phyloP scores from a whole-genome alignment of 1,284 basidiomycete genomes.

The Coriolopsis trogii region DNA sequence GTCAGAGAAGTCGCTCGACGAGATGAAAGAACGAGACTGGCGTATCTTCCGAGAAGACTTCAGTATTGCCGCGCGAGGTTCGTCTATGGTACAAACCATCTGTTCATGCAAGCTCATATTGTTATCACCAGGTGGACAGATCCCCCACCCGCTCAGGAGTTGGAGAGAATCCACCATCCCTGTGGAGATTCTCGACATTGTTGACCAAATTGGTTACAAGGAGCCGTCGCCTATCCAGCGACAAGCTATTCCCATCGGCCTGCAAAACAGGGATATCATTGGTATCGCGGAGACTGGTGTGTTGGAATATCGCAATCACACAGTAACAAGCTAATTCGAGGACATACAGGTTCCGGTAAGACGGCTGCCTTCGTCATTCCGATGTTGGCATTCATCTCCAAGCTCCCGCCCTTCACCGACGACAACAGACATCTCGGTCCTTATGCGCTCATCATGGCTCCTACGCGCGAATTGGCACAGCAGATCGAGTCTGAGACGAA shows the following conservation, averaged over 20 bases:
- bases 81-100: slow-evolving; percentile 22
- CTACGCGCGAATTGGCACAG: slow-evolving; percentile 96
- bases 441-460: slow-evolving; percentile 91
- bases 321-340: slow-evolving; percentile 12
- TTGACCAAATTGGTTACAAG: slow-evolving; percentile 93
- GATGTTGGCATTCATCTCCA: slow-evolving; percentile 93
- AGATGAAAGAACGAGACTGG: slow-evolving; percentile 99
- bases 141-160: slow-evolving; percentile 89
- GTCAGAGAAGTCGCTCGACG: slow-evolving; percentile 90
- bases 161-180: slow-evolving; percentile 94
- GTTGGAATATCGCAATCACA: slow-evolving; percentile 2
- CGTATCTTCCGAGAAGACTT: slow-evolving; percentile 99
- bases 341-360: slow-evolving; percentile 86
- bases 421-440: slow-evolving; percentile 94
- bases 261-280: slow-evolving; percentile 96
- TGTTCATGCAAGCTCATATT: background rate
- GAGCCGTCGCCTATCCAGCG: slow-evolving; percentile 97
- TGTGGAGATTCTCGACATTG: slow-evolving; percentile 75
- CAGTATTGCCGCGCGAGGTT: slow-evolving; percentile 89
- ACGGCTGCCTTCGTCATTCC: slow-evolving; percentile 99
- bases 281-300: slow-evolving; percentile 96
- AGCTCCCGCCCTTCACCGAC: slow-evolving; percentile 84
- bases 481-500: slow-evolving; percentile 94
- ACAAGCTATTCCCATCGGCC: slow-evolving; percentile 96
- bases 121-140: slow-evolving; percentile 72